phyloP scores from a whole-genome alignment of 176 grass and related monocot genomes.

The Secale cereale region DNA sequence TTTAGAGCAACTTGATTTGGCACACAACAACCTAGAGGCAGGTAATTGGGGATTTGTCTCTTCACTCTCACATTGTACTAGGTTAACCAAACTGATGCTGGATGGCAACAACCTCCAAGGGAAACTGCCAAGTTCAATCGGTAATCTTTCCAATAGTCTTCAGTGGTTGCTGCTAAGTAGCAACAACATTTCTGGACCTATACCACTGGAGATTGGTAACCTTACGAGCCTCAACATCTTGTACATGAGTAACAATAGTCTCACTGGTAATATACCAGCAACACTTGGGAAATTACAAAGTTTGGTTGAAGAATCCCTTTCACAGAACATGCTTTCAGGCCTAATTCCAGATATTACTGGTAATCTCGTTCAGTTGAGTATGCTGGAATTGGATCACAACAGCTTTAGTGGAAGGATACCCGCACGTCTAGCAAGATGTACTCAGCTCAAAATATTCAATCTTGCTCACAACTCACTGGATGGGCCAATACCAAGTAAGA shows the following conservation, averaged over 20 bases:
- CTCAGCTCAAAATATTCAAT: conserved; percentile 3
- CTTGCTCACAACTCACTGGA: conserved; percentile 46
- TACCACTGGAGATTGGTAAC: conserved; percentile 31
- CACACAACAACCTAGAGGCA: conserved; percentile 28
- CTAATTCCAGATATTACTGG: conserved; percentile 23
- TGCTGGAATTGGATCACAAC: conserved; percentile 25
- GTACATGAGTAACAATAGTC: conserved; percentile 26
- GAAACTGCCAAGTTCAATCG: conserved; percentile 19
- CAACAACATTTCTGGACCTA: conserved; percentile 32
- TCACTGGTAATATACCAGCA: conserved; percentile 37
- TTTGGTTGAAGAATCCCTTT: conserved; percentile 18
- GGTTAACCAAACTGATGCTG: background rate
- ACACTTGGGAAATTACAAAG: conserved; percentile 32
- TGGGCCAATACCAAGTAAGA: conserved; percentile 37
- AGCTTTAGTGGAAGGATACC: conserved; percentile 37
- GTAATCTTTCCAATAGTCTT: conserved; percentile 27
- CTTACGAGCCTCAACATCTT: conserved; percentile 9
- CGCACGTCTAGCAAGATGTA: conserved; percentile 6
- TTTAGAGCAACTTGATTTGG: background rate
- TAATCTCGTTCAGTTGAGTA: conserved; percentile 34
- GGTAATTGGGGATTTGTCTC: conserved; percentile 15
- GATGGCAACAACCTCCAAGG: conserved; percentile 31
- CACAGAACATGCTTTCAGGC: conserved; percentile 30
- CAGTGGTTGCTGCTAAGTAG: background rate
- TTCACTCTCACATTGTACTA: conserved; percentile 26